Evolutionary conservation across 2,329 filamentous ascomycete genomes (phyloP).

Genomic region (Pseudogymnoascus sp.): DNA sequence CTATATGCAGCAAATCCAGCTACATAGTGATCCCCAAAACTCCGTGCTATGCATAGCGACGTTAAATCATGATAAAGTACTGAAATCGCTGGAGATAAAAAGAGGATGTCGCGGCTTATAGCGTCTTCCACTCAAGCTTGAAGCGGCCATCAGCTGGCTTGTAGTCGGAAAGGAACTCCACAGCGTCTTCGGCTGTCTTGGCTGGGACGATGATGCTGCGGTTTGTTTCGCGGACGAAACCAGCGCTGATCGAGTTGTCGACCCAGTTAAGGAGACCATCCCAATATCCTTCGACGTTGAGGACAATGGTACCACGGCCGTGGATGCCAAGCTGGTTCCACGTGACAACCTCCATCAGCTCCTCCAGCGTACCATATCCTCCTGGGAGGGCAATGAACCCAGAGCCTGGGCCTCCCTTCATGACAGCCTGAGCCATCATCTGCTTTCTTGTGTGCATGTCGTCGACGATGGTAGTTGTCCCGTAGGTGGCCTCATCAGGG

Average conservation of each 20-base stretch:
- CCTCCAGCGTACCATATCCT: constrained; percentile 92
- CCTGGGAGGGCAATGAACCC: constrained; percentile 86
- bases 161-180: constrained; percentile 64
- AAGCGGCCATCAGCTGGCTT: constrained; percentile 65
- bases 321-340: constrained; percentile 99
- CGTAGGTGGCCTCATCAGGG: constrained; percentile 55
- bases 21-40: background rate
- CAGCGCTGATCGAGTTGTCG: constrained; percentile 60
- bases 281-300: constrained; percentile 89
- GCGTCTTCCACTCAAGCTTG: constrained; percentile 68
- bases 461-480: constrained; percentile 75
- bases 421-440: constrained; percentile 83
- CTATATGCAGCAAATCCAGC: background rate
- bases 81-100: background rate
- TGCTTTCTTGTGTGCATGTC: constrained; percentile 97
- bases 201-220: constrained; percentile 72
- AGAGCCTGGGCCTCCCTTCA: constrained; percentile 69
- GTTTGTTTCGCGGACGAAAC: constrained; percentile 67
- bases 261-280: constrained; percentile 81
- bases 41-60: background rate
- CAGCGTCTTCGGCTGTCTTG: constrained; percentile 60
- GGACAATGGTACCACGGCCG: constrained; percentile 64
- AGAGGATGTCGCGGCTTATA: background rate
- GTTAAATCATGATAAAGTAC: background rate
- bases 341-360: constrained; percentile 81